Conservation (phyloP, 2,329 filamentous ascomycete species). For the Tetracladium maxilliforme region DNA sequence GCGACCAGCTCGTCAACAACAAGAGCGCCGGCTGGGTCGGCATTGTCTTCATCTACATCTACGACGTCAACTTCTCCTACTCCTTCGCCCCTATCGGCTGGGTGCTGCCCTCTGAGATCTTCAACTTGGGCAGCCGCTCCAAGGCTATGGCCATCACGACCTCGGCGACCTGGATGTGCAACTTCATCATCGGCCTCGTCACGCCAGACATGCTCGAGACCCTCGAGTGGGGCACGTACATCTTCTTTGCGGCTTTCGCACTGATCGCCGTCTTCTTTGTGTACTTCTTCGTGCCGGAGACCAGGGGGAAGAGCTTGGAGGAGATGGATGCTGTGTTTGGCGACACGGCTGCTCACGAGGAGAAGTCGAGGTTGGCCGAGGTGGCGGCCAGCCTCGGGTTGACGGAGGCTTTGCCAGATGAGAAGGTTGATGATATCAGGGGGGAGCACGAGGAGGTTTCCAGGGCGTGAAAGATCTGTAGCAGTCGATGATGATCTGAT, state of each 20-base stretch:
- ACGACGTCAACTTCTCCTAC: slow-evolving; percentile 23
- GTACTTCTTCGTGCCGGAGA: slow-evolving; percentile 42
- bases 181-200: slow-evolving; percentile 38
- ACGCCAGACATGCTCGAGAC: slow-evolving; percentile 40
- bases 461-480: too few species aligned
- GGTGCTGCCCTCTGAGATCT: slow-evolving; percentile 43
- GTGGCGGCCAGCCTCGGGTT: too few species aligned
- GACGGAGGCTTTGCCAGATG: too few species aligned
- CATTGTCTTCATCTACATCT: slow-evolving; percentile 42
- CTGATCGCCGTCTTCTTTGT: slow-evolving; percentile 30
- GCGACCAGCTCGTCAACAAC: slow-evolving; percentile 27
- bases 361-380: slow-evolving; percentile 11
- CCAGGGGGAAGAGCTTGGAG: slow-evolving; percentile 35
- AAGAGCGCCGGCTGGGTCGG: slow-evolving; percentile 39
- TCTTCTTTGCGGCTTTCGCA: slow-evolving; percentile 44
- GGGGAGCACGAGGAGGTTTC: too few species aligned
- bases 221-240: slow-evolving; percentile 35
- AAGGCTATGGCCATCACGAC: slow-evolving; percentile 47
- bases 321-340: slow-evolving; percentile 37
- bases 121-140: slow-evolving; percentile 38
- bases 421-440: too few species aligned
- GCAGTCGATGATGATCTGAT: too few species aligned
- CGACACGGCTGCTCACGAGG: slow-evolving; percentile 19
- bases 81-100: slow-evolving; percentile 37
- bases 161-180: slow-evolving; percentile 41